Percentiles rank a stretch among this genome's conserved stretches.
phyloP scores from a whole-genome alignment of 75 land plant species.

The Cunninghamia lanceolata region DNA sequence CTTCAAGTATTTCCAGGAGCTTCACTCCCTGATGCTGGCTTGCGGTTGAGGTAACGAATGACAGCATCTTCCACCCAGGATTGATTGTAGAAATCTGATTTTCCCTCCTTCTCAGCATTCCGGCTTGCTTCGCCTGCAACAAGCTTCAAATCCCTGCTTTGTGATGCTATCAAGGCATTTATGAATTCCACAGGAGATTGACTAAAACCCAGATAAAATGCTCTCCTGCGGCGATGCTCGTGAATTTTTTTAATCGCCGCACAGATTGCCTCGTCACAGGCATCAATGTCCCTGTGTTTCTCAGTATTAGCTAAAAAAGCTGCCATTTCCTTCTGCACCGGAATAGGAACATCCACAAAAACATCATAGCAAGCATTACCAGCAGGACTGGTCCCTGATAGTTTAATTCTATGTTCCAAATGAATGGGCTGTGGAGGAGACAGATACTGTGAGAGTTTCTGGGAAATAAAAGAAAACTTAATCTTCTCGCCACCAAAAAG shows the following conservation, averaged over 20 bases:
- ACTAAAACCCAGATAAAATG: slow-evolving; percentile 97
- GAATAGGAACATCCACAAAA: slow-evolving; percentile 88
- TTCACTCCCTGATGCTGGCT: slow-evolving; percentile 64
- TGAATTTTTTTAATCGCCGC: slow-evolving; percentile 84
- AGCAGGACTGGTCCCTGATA: slow-evolving; percentile 77
- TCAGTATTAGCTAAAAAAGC: slow-evolving; percentile 81
- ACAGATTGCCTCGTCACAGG: slow-evolving; percentile 88
- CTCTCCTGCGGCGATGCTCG: slow-evolving; percentile 93
- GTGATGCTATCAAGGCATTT: slow-evolving; percentile 90
- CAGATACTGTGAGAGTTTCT: slow-evolving; percentile 76
- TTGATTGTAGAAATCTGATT: slow-evolving; percentile 91
- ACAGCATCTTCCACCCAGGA: slow-evolving; percentile 99
- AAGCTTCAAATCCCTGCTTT: slow-evolving; percentile 90
- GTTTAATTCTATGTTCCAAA: slow-evolving; percentile 76
- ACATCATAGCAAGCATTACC: slow-evolving; percentile 95
- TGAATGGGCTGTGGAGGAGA: slow-evolving; percentile 88
- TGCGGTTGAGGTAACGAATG: slow-evolving; percentile 91
- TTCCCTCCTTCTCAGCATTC: slow-evolving; percentile 85
- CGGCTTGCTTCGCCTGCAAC: slow-evolving; percentile 85
- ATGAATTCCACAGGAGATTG: slow-evolving; percentile 98
- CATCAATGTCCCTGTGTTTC: slow-evolving; percentile 86
- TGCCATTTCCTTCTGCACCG: slow-evolving; percentile 84
- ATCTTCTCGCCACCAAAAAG: slow-evolving; percentile 82
- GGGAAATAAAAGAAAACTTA: slow-evolving; percentile 76
- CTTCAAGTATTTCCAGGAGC: slow-evolving; percentile 60